Evolutionary conservation across 176 grass and related monocot genomes (phyloP).

Genomic region (Eragrostis curvula): DNA sequence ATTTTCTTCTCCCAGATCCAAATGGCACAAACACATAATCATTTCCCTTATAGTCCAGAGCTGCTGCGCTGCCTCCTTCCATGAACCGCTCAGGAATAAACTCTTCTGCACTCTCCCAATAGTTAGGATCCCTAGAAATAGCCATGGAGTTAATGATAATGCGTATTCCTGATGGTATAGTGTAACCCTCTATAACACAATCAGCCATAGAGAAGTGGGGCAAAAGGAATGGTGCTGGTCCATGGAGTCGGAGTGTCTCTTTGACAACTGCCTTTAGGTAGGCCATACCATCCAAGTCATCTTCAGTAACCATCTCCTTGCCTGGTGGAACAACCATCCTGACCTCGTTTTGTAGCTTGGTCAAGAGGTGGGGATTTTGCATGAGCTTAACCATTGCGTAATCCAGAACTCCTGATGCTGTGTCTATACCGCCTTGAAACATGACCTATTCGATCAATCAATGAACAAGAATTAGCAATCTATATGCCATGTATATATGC

Average conservation of each 20-base stretch:
- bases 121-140: conserved; percentile 34
- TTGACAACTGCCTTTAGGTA: conserved; percentile 50
- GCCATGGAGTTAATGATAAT: conserved; percentile 41
- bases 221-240: conserved; percentile 26
- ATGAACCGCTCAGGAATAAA: conserved; percentile 53
- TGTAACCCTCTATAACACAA: conserved; percentile 42
- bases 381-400: conserved; percentile 48
- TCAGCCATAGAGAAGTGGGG: conserved; percentile 40
- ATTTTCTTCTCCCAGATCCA: conserved; percentile 38
- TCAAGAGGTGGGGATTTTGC: conserved; percentile 30
- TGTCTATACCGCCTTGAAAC: conserved; percentile 45
- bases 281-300: conserved; percentile 8
- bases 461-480: too few species aligned
- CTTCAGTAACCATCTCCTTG: conserved; percentile 20
- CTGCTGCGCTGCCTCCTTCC: background rate
- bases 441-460: conserved; percentile 4
- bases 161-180: conserved; percentile 35
- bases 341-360: conserved; percentile 49
- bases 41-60: conserved; percentile 30
- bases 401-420: conserved; percentile 38
- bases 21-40: conserved; percentile 45
- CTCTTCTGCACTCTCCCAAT: conserved; percentile 15
- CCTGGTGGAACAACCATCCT: background rate
- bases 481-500: too few species aligned
- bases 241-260: conserved; percentile 46